Conservation (phyloP, 768 basidiomycete genomes). For the Panaeolus cyanescens region DNA sequence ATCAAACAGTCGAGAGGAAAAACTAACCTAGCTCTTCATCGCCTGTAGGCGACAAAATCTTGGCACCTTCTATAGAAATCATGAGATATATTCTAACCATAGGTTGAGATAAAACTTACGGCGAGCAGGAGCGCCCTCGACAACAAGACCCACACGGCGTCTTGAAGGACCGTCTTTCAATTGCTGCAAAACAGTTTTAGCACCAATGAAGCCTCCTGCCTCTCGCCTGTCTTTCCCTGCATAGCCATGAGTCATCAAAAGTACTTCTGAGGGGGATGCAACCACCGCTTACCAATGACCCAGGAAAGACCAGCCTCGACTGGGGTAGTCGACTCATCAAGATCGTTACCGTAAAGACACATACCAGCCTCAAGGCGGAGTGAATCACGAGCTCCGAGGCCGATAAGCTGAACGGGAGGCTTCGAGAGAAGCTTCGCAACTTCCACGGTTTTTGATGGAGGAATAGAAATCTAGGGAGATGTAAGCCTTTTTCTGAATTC, state of each 20-base stretch:
- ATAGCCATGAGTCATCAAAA: neutral
- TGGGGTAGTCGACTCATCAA: slow-evolving; percentile 84
- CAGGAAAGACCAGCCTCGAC: slow-evolving; percentile 91
- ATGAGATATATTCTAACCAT: neutral
- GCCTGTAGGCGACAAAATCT: slow-evolving; percentile 60
- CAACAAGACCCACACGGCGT: slow-evolving; percentile 78
- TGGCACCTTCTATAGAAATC: slow-evolving; percentile 66
- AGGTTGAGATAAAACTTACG: slow-evolving; percentile 46
- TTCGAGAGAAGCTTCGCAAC: slow-evolving; percentile 69
- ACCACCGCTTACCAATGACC: slow-evolving; percentile 76
- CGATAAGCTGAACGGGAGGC: slow-evolving; percentile 76
- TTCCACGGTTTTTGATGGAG: slow-evolving; percentile 71
- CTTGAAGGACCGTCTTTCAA: slow-evolving; percentile 78
- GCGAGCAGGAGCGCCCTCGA: slow-evolving; percentile 86
- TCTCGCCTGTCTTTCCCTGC: slow-evolving; percentile 83
- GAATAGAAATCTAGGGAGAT: slow-evolving; percentile 76
- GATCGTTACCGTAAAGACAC: slow-evolving; percentile 94
- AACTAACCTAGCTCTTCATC: slow-evolving; percentile 62
- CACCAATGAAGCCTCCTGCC: slow-evolving; percentile 75
- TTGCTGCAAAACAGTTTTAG: slow-evolving; percentile 69
- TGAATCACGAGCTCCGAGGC: slow-evolving; percentile 91
- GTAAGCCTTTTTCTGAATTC: slow-evolving; percentile 1
- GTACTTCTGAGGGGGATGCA: neutral
- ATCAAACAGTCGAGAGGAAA: slow-evolving; percentile 9
- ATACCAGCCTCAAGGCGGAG: slow-evolving; percentile 95